phyloP scores from a whole-genome alignment of 768 basidiomycete species.

The Hirschioporus abietinus region DNA sequence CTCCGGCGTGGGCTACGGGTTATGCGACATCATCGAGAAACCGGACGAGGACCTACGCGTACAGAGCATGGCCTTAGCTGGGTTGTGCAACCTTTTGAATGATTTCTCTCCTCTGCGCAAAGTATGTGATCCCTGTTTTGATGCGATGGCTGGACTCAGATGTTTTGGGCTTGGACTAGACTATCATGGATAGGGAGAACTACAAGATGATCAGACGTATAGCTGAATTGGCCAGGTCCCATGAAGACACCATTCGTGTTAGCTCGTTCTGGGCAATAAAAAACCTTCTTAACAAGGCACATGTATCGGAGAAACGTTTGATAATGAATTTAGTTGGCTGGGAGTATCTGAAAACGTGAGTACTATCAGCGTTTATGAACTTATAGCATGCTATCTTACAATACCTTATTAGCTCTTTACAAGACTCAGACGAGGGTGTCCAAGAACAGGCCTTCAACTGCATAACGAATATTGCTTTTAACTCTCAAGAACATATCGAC shows the following conservation, averaged over 20 bases:
- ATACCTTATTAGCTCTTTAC: constrained; percentile 39
- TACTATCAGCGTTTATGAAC: constrained; percentile 8
- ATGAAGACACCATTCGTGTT: constrained; percentile 52
- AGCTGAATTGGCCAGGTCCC: constrained; percentile 47
- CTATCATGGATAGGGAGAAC: constrained; percentile 36
- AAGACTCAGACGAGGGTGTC: constrained; percentile 46
- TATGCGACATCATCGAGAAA: constrained; percentile 55
- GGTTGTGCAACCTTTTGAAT: constrained; percentile 80
- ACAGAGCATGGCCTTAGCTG: constrained; percentile 61
- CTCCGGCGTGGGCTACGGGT: constrained; percentile 65
- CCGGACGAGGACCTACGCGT: constrained; percentile 67
- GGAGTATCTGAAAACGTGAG: constrained; percentile 52
- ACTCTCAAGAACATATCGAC: constrained; percentile 52
- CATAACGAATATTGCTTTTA: constrained; percentile 60
- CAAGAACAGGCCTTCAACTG: constrained; percentile 72
- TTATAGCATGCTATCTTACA: background rate
- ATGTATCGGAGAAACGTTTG: constrained; percentile 50
- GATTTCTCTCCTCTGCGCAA: constrained; percentile 78
- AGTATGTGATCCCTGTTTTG: constrained; percentile 37
- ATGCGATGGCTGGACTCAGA: constrained; percentile 2
- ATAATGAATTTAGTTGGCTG: constrained; percentile 72
- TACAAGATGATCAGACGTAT: constrained; percentile 64
- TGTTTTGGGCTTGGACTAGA: constrained; percentile 4
- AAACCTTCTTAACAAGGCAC: constrained; percentile 69
- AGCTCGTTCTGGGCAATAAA: constrained; percentile 86